phyloP scores from a whole-genome alignment of 1,284 basidiomycete genomes.

The Boletus smithii region DNA sequence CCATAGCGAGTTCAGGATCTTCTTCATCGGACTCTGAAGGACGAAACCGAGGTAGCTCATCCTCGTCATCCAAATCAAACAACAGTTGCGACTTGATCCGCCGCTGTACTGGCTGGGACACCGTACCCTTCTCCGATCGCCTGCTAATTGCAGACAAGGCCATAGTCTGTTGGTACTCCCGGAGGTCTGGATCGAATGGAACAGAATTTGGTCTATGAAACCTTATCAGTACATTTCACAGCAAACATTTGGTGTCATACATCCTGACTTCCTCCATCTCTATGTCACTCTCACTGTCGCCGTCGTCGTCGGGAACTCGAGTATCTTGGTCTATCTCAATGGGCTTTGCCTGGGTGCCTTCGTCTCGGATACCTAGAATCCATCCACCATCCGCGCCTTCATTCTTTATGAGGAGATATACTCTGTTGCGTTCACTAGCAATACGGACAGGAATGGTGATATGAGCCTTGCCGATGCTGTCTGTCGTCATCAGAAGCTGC shows the following conservation, averaged over 20 bases:
- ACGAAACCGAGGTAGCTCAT: slow-evolving; percentile 32
- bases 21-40: slow-evolving; percentile 45
- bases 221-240: slow-evolving; percentile 17
- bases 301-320: slow-evolving; percentile 29
- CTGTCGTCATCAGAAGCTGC: slow-evolving; percentile 91
- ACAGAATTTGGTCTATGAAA: slow-evolving; percentile 33
- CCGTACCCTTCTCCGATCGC: slow-evolving; percentile 43
- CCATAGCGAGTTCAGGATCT: too few relatives aligned
- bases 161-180: slow-evolving; percentile 62
- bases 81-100: slow-evolving; percentile 42
- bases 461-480: slow-evolving; percentile 87
- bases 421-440: slow-evolving; percentile 89
- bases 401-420: slow-evolving; percentile 93
- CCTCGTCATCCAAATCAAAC: slow-evolving; percentile 56
- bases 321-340: slow-evolving; percentile 76
- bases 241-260: slow-evolving; percentile 41
- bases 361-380: slow-evolving; percentile 86
- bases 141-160: slow-evolving; percentile 63
- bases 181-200: slow-evolving; percentile 60
- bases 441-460: slow-evolving; percentile 90
- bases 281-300: slow-evolving; percentile 53
- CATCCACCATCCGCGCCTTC: slow-evolving; percentile 85
- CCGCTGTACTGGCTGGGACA: slow-evolving; percentile 32
- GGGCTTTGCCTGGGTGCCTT: slow-evolving; percentile 76
- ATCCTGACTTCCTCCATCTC: slow-evolving; percentile 78